Conservation (phyloP, 2,329 filamentous ascomycete species). For the Harringtonia aguacate region DNA sequence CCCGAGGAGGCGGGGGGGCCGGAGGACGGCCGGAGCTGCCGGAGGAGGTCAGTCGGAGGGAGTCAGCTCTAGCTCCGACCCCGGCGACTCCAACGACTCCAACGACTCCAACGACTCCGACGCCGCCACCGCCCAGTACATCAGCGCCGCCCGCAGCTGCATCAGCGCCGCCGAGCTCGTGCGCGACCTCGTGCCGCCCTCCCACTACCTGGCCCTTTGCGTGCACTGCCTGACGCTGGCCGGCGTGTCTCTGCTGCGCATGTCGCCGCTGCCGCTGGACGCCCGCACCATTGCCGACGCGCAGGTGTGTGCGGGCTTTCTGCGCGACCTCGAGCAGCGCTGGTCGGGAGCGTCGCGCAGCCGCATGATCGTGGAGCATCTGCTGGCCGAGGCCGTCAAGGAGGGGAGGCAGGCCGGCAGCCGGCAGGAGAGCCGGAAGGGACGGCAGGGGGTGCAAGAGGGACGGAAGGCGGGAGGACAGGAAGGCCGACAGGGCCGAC, state of each 20-base stretch:
- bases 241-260: slow-evolving; percentile 15
- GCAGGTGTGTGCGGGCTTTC: slow-evolving; percentile 12
- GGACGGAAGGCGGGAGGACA: too few relatives aligned
- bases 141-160: slow-evolving; percentile 16
- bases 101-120: neutral
- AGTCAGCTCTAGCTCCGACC: neutral
- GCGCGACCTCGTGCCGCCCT: slow-evolving; percentile 16
- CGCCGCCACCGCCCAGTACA: slow-evolving; percentile 14
- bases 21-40: neutral
- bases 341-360: slow-evolving; percentile 16
- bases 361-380: slow-evolving; percentile 16
- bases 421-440: too few relatives aligned
- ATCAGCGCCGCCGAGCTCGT: slow-evolving; percentile 17
- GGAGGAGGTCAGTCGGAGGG: neutral
- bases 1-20: too few relatives aligned
- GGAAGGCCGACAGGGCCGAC: too few relatives aligned
- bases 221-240: slow-evolving; percentile 17
- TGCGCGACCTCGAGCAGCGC: slow-evolving; percentile 15
- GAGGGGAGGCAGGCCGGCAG: too few relatives aligned
- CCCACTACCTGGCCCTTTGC: slow-evolving; percentile 17
- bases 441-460: too few relatives aligned
- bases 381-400: slow-evolving; percentile 7
- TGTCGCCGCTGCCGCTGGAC: slow-evolving; percentile 7
- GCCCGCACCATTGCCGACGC: slow-evolving; percentile 8
- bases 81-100: neutral